phyloP scores from a whole-genome alignment of 2,329 filamentous ascomycete species.

The Alternaria incomplexa region DNA sequence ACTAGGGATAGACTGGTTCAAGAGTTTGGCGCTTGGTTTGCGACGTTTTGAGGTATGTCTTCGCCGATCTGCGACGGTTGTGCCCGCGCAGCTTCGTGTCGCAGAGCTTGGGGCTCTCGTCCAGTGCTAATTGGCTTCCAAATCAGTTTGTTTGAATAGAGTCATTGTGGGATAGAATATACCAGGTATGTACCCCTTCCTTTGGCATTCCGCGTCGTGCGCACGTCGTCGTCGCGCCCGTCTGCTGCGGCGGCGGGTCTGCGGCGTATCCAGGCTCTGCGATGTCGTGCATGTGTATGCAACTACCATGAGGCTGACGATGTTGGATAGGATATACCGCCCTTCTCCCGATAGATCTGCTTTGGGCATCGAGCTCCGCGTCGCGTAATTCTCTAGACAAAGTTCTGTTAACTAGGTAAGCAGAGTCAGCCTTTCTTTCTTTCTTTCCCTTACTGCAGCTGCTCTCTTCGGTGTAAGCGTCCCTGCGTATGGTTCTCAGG shows the following conservation, averaged over 20 bases:
- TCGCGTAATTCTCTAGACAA: slow-evolving; percentile 33
- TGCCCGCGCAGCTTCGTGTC: slow-evolving; percentile 5
- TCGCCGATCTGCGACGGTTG: slow-evolving; percentile 12
- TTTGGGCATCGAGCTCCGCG: slow-evolving; percentile 36
- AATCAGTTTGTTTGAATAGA: slow-evolving; percentile 33
- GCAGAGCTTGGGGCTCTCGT: slow-evolving; percentile 27
- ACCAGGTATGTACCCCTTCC: slow-evolving; percentile 28
- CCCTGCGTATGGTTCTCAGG: background rate
- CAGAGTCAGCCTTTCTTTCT: slow-evolving; percentile 11
- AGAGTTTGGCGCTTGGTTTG: slow-evolving; percentile 49
- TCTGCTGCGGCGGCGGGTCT: background rate
- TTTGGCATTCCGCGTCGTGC: background rate
- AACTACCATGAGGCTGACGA: slow-evolving; percentile 9
- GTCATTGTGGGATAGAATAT: slow-evolving; percentile 34
- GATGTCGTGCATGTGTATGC: background rate
- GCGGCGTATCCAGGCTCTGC: background rate
- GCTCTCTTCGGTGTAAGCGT: background rate
- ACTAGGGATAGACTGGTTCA: slow-evolving; percentile 52
- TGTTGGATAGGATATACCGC: slow-evolving; percentile 31
- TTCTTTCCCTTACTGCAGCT: background rate
- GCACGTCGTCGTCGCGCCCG: background rate
- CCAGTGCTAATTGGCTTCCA: slow-evolving; percentile 34
- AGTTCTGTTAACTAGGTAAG: slow-evolving; percentile 42
- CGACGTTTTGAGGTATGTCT: slow-evolving; percentile 43
- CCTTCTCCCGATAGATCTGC: slow-evolving; percentile 40